phyloP scores from a whole-genome alignment of 2,329 filamentous ascomycete genomes.

The Trichoderma arundinaceum region DNA sequence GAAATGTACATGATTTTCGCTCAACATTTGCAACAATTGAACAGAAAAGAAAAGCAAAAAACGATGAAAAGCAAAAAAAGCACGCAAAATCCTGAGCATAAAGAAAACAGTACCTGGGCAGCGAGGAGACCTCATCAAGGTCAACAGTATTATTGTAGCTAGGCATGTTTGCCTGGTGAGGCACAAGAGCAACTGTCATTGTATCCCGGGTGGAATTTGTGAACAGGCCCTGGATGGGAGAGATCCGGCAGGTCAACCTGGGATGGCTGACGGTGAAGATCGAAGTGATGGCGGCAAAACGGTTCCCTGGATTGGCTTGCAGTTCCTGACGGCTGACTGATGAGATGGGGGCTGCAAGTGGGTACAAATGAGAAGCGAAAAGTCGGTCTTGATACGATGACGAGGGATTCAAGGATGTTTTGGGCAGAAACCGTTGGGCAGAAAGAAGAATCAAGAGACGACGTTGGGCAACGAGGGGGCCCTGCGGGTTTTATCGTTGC shows the following conservation, averaged over 20 bases:
- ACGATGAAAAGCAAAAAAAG: slow-evolving; percentile 38
- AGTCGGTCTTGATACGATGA: slow-evolving; percentile 31
- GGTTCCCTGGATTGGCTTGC: slow-evolving; percentile 31
- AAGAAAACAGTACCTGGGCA: slow-evolving; percentile 67
- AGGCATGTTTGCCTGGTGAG: slow-evolving; percentile 58
- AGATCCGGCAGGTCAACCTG: slow-evolving; percentile 41
- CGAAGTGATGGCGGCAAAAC: slow-evolving; percentile 37
- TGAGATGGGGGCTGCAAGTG: slow-evolving; percentile 33
- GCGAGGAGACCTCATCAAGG: slow-evolving; percentile 64
- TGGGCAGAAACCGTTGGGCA: slow-evolving; percentile 51
- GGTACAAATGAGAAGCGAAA: slow-evolving; percentile 37
- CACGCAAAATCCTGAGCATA: slow-evolving; percentile 36
- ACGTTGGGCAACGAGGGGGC: slow-evolving; percentile 53
- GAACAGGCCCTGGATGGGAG: slow-evolving; percentile 38
- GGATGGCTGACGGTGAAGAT: slow-evolving; percentile 33
- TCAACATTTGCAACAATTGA: slow-evolving; percentile 39
- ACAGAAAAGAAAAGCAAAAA: slow-evolving; percentile 31
- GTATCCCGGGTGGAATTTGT: slow-evolving; percentile 47
- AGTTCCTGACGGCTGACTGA: slow-evolving; percentile 31
- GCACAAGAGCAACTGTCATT: slow-evolving; percentile 57
- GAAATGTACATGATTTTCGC: slow-evolving; percentile 42
- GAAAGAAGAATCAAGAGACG: slow-evolving; percentile 42
- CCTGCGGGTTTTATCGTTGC: slow-evolving; percentile 56
- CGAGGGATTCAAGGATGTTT: slow-evolving; percentile 37
- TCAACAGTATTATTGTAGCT: slow-evolving; percentile 56